Base-by-base conservation (phyloP, 805 yeast species). In the Cyberlindnera amylophila region DNA sequence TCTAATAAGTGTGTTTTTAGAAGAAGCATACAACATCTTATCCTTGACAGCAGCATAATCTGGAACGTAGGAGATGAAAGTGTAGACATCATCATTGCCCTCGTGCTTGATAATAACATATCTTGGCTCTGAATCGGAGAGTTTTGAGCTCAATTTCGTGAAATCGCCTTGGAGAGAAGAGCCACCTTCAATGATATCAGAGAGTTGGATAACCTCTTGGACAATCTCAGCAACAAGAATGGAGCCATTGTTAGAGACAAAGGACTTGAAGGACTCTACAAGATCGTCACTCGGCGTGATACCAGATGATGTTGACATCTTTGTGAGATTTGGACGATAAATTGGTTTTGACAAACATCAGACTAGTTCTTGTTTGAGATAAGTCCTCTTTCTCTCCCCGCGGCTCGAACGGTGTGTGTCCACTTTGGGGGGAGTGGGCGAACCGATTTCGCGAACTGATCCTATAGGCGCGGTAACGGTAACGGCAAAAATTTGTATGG, bases 1-100 rank as follows among this genome's bases (percentile, higher is more conserved):
- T 52, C 85, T 78, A 42, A 86, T 65, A 29, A 93, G 63, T 1
- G 93, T 79, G 60, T 79, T 83, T 47, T 87, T 87, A 10, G 95
- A 81, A 2, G 96, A 86, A 4, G 98, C 98, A 61, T 90, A 93
- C 37, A 93, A 70, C 97, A 93, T 93, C 62, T 91, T 93, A 43
- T 75, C 72, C 44, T 89, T 75, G 30, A 91, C 90, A 3, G 82
- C 79, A 8, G 96, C 86, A 38, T 63, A 63, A 60, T 91, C 97
- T 0, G 99, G 97, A 40, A 91, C 90, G 65, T 74, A 90, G 16
- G 93, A 79, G 35, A 89, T 74, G 54, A 91, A 89, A 3, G 77
- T 72, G 46, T 66, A 39, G 10, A 33, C 32, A 1, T 51, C 55
- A 7, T 46, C 50, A 30, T 36, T 46, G 13, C 46, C 42, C 31